A percentile compares a stretch with the other conserved stretches of the same genome.
These are phyloP conservation scores for Kondoa subrosea DNA, from an alignment of 768 basidiomycete species.

Conservation along the genomic window DNA sequence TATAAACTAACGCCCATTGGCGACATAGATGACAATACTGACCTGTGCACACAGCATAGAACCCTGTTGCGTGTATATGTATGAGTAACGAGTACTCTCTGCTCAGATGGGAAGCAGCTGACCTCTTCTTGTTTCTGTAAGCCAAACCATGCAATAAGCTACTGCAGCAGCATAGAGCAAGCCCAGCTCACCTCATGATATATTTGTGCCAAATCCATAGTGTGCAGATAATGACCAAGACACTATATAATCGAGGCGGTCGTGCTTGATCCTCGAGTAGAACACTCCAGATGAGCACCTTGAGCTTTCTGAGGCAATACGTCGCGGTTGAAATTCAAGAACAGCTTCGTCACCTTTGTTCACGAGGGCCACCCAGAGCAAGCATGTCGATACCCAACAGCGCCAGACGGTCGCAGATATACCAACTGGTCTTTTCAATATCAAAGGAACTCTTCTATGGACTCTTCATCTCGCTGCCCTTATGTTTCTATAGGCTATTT, in stretches of 20 bases:
- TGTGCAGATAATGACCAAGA: not conserved
- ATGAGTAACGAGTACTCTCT: not conserved
- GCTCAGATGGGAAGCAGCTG: not conserved
- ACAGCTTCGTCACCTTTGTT: too few species aligned
- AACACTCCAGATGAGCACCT: too few species aligned
- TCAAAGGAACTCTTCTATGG: slow-evolving; percentile 8
- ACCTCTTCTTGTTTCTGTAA: not conserved
- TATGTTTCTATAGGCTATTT: not conserved
- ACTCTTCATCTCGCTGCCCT: not conserved
- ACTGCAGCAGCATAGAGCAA: not conserved
- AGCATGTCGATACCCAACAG: not conserved
- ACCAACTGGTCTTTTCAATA: slow-evolving; percentile 1
- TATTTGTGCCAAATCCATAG: not conserved
- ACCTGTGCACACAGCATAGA: slow-evolving; percentile 4
- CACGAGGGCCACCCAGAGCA: too few species aligned
- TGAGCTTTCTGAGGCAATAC: too few species aligned
- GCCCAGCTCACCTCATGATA: not conserved
- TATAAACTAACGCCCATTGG: not conserved
- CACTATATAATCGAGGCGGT: too few species aligned
- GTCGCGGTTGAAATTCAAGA: too few species aligned
- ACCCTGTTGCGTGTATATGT: not conserved
- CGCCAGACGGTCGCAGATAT: not conserved
- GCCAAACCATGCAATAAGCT: not conserved
- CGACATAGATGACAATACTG: not conserved
- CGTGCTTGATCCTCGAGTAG: too few species aligned